A percentile compares a stretch with the other conserved stretches of the same genome.
Evolutionary conservation across 1,139 yeast species (phyloP).

Genomic region (Lizanozyma gosingica): DNA sequence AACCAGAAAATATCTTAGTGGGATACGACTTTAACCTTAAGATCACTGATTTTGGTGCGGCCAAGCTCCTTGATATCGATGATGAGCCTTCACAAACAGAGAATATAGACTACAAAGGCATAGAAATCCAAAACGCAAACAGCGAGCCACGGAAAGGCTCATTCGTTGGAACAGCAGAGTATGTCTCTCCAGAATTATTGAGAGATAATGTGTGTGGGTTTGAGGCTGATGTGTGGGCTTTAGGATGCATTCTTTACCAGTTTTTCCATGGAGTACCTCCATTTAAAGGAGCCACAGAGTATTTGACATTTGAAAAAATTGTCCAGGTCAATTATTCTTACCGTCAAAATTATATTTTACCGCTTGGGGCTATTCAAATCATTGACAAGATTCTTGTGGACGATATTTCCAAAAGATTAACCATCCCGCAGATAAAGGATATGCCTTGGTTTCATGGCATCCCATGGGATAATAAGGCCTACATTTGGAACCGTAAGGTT

Average conservation of each 20-base stretch:
- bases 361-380: slow-evolving; percentile 15
- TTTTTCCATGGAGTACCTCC: slow-evolving; percentile 75
- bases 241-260: slow-evolving; percentile 72
- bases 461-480: slow-evolving; percentile 34
- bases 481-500: slow-evolving; percentile 38
- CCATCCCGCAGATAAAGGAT: slow-evolving; percentile 26
- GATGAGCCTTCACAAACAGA: slow-evolving; percentile 12
- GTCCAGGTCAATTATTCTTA: slow-evolving; percentile 61
- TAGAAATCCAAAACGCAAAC: slow-evolving; percentile 28
- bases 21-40: slow-evolving; percentile 58
- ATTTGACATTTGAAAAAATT: slow-evolving; percentile 61
- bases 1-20: slow-evolving; percentile 67
- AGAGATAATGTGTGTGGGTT: slow-evolving; percentile 64
- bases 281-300: slow-evolving; percentile 69
- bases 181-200: slow-evolving; percentile 68
- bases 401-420: slow-evolving; percentile 19
- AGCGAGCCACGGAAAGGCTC: slow-evolving; percentile 51
- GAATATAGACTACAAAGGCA: not conserved
- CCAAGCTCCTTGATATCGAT: slow-evolving; percentile 45
- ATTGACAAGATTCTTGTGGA: slow-evolving; percentile 12
- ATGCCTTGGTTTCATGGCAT: slow-evolving; percentile 42
- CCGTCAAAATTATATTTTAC: slow-evolving; percentile 31
- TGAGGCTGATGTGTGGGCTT: slow-evolving; percentile 75
- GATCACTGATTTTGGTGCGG: slow-evolving; percentile 80
- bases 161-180: slow-evolving; percentile 82